Evolutionary conservation across 2,329 filamentous ascomycete species (phyloP).

Genomic region (Sporothrix phasma): DNA sequence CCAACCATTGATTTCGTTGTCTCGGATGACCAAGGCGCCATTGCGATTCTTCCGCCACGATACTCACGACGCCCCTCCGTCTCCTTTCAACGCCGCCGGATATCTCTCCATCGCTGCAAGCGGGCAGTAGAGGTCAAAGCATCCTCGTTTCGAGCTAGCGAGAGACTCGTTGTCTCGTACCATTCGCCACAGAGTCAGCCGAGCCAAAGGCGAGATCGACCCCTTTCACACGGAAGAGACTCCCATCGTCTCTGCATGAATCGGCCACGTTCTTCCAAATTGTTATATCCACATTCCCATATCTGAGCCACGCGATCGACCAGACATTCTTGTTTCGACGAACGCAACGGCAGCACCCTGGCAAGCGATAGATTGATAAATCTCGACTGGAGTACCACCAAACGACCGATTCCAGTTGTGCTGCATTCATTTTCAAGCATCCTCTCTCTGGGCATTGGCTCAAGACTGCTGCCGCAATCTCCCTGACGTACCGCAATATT

Average conservation of each 20-base stretch:
- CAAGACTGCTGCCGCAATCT: neutral
- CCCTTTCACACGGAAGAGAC: neutral
- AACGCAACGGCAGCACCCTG: neutral
- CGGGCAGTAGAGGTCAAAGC: neutral
- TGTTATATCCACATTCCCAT: neutral
- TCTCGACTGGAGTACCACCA: neutral
- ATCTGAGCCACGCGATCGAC: neutral
- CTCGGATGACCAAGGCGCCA: conserved; percentile 5
- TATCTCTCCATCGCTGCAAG: neutral
- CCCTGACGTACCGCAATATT: neutral
- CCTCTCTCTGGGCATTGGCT: neutral
- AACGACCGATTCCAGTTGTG: neutral
- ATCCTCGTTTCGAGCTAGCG: neutral
- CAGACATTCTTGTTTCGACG: neutral
- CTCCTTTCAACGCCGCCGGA: neutral
- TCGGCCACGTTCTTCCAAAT: neutral
- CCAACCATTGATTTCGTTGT: neutral
- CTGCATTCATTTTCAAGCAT: neutral
- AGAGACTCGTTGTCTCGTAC: neutral
- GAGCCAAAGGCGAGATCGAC: neutral
- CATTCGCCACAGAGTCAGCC: neutral
- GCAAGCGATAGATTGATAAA: neutral
- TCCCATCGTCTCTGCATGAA: neutral
- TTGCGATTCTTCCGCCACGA: neutral
- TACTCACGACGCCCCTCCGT: neutral